These are phyloP conservation scores for Calocybe gangraenosa DNA, from an alignment of 768 basidiomycete genomes.

Conservation along the genomic window DNA sequence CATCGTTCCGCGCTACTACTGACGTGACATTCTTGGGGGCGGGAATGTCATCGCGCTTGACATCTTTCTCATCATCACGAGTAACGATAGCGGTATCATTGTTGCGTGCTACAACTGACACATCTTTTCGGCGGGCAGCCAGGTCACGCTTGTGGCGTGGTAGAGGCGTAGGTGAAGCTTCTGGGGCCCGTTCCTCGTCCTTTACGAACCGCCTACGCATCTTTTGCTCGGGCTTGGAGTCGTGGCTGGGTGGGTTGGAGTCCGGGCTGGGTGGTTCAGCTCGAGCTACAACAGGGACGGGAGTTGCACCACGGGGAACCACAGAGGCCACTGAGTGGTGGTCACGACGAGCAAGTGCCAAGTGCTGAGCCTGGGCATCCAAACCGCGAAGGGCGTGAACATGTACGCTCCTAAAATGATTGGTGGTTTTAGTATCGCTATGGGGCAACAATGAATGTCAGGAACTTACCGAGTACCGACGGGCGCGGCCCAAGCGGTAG, in stretches of 20 bases:
- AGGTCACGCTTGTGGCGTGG: conserved; percentile 10
- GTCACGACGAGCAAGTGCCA: too few species aligned
- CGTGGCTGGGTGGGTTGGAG: conserved; percentile 7
- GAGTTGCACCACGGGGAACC: too few species aligned
- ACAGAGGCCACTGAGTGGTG: too few species aligned
- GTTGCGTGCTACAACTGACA: background rate
- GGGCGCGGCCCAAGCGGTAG: conserved; percentile 9
- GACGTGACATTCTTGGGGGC: too few species aligned
- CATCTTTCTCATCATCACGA: background rate
- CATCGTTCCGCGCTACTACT: conserved; percentile 1
- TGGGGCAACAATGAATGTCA: too few species aligned
- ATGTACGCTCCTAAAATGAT: too few species aligned
- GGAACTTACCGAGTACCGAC: too few species aligned
- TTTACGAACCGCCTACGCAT: conserved; percentile 7
- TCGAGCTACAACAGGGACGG: too few species aligned
- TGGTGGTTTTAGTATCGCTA: too few species aligned
- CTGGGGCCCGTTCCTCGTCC: conserved; percentile 2
- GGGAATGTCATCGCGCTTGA: background rate
- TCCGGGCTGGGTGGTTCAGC: background rate
- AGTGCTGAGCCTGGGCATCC: too few species aligned
- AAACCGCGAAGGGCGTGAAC: too few species aligned
- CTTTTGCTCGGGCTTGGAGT: conserved; percentile 3
- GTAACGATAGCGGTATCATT: too few species aligned
- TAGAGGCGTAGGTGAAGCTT: background rate
- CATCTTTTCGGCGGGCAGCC: background rate